phyloP scores from a whole-genome alignment of 2,329 filamentous ascomycete species.

The Alternaria solani region DNA sequence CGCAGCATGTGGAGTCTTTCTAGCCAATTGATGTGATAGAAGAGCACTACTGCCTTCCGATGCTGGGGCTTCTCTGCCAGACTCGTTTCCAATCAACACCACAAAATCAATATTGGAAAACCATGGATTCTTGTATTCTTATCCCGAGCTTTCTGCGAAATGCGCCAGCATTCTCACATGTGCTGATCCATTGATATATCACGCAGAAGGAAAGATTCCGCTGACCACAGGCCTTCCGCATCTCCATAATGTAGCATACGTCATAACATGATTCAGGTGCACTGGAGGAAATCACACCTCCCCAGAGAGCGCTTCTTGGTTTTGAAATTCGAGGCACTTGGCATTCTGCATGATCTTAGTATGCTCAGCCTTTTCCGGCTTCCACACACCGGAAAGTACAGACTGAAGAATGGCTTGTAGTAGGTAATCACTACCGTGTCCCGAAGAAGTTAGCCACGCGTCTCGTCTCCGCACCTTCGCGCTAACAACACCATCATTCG shows the following conservation, averaged over 20 bases:
- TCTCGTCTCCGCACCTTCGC: constrained; percentile 23
- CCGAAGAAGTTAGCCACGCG: neutral
- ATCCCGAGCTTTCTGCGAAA: neutral
- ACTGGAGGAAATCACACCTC: neutral
- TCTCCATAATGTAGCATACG: neutral
- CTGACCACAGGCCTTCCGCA: neutral
- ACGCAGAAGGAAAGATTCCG: neutral
- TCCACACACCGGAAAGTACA: neutral
- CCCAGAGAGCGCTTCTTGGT: neutral
- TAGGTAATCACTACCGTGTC: neutral
- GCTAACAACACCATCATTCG: constrained; percentile 11
- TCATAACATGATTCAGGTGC: neutral
- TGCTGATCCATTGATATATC: neutral
- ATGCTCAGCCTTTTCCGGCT: neutral
- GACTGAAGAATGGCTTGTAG: neutral
- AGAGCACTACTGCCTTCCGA: neutral
- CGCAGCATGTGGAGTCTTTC: neutral
- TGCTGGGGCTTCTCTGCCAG: neutral
- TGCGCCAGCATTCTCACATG: neutral
- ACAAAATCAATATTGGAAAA: neutral
- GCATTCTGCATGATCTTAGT: neutral
- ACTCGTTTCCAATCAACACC: neutral
- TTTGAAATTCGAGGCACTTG: neutral
- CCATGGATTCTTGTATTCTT: too few species aligned
- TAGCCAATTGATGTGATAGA: neutral